Percentiles rank a stretch among this genome's conserved stretches.
phyloP scores from a whole-genome alignment of 108 stramenopile genomes.

The Chaetoceros tenuissimus region DNA sequence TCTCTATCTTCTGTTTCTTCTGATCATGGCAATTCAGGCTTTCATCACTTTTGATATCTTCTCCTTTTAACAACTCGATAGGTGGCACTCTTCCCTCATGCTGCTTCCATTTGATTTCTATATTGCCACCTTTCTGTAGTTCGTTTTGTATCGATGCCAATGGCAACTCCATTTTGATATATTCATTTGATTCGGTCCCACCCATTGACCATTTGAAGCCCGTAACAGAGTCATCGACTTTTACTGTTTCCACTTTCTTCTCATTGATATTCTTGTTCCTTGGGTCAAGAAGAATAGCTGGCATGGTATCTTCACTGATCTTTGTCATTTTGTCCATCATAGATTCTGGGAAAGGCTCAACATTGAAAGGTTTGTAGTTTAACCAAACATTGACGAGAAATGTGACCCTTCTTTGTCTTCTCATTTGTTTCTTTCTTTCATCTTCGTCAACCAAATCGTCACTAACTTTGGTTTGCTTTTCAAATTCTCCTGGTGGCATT shows the following conservation, averaged over 20 bases:
- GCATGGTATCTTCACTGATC: not conserved
- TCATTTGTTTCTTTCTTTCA: constrained; percentile 8
- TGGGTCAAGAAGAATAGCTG: not conserved
- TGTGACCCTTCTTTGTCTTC: constrained; percentile 46
- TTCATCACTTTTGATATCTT: too few relatives aligned
- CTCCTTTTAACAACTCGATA: too few relatives aligned
- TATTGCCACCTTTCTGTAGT: constrained; percentile 14
- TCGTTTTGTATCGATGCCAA: constrained; percentile 15
- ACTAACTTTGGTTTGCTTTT: constrained; percentile 24
- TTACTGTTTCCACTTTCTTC: not conserved
- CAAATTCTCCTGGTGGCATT: constrained; percentile 42
- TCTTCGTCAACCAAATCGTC: constrained; percentile 12
- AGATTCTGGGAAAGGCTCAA: constrained; percentile 55
- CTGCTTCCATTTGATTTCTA: constrained; percentile 21
- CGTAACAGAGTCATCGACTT: not conserved
- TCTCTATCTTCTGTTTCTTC: too few relatives aligned
- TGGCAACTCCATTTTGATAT: constrained; percentile 40
- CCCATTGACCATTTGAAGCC: constrained; percentile 59
- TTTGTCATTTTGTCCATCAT: constrained; percentile 59
- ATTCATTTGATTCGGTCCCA: constrained; percentile 30
- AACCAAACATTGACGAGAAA: constrained; percentile 92
- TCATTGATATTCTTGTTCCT: not conserved
- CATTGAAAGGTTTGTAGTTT: constrained; percentile 71
- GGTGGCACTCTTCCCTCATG: too few relatives aligned
- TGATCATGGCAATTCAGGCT: too few relatives aligned